Evolutionary conservation across 805 yeast species (phyloP), one percentile per base, ranked within the genome.

Genomic region (Ogataea degrootiae): DNA sequence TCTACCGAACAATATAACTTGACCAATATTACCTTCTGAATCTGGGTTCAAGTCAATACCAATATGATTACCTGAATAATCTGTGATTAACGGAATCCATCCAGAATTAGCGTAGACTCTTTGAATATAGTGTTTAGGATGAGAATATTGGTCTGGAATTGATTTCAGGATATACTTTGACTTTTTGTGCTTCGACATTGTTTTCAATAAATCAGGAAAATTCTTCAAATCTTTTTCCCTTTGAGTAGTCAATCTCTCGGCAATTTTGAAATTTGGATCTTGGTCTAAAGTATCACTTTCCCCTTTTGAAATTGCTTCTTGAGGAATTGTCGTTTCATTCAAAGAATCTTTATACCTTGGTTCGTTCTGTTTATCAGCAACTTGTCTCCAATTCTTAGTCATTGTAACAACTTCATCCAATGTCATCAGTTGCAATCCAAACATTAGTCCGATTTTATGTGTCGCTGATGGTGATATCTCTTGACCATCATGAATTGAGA

Each of bases 31-130:
- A 38, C 96, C 96, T 26, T 72, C 67, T 6, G 80, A 72, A 6
- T 85, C 96, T 2, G 91, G 90, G 7, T 85, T 82, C 49, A 91
- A 72, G 66, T 91, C 97, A 12, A 91, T 75, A 44, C 89, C 97
- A 44, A 91, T 80, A 63, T 87, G 89, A 69, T 91, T 91, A 29
- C 97, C 97, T 3, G 84, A 80, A 47, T 79, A 80, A 62, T 91
- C 97, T 17, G 94, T 87, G 23, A 89, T 76, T 43, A 91, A 67
- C 2, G 97, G 97, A 44, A 91, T 81, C 97, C 97, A 91, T 58
- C 77, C 80, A 5, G 87, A 79, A 63, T 87, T 86, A 3, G 96
- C 89, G 68, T 87, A 91, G 2, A 77, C 78, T 5, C 75, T 71
- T 60, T 84, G 85, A 33, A 90, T 71, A 4, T 80, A 64, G 6